phyloP scores from a whole-genome alignment of 2,329 filamentous ascomycete genomes.

The Arthrobotrys conoides region DNA sequence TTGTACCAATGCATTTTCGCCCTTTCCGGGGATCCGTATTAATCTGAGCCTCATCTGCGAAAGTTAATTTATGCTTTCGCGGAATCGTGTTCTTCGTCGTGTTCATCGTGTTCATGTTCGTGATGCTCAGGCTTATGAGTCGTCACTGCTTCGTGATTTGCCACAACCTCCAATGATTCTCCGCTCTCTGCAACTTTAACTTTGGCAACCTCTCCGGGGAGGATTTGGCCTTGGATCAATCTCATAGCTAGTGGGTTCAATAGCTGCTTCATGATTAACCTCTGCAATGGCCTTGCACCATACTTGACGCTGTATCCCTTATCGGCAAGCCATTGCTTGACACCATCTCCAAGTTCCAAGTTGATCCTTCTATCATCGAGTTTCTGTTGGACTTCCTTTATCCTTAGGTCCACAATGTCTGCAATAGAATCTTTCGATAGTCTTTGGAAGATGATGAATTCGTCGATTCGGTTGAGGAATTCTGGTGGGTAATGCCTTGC shows the following conservation, averaged over 20 bases:
- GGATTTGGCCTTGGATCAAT: slow-evolving; percentile 88
- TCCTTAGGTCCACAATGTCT: slow-evolving; percentile 93
- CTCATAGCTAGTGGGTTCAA: slow-evolving; percentile 89
- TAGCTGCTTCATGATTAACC: slow-evolving; percentile 90
- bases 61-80: slow-evolving; percentile 16
- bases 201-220: slow-evolving; percentile 79
- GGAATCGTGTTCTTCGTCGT: slow-evolving; percentile 17
- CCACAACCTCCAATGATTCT: slow-evolving; percentile 72
- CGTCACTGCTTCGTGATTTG: slow-evolving; percentile 52
- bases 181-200: slow-evolving; percentile 78
- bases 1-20: not conserved
- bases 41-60: not conserved
- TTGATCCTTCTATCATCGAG: slow-evolving; percentile 88
- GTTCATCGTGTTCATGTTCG: slow-evolving; percentile 18
- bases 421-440: slow-evolving; percentile 82
- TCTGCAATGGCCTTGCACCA: slow-evolving; percentile 89
- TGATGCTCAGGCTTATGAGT: slow-evolving; percentile 17
- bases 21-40: not conserved
- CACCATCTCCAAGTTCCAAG: slow-evolving; percentile 78
- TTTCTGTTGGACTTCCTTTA: slow-evolving; percentile 84
- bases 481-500: slow-evolving; percentile 83
- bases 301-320: slow-evolving; percentile 92
- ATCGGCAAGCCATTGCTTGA: slow-evolving; percentile 88
- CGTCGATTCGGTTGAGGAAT: slow-evolving; percentile 96
- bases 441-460: slow-evolving; percentile 95